Evolutionary conservation across 441 rosid genomes (phyloP), one percentile per base, ranked within the genome.

Genomic region (Jatropha multifida): DNA sequence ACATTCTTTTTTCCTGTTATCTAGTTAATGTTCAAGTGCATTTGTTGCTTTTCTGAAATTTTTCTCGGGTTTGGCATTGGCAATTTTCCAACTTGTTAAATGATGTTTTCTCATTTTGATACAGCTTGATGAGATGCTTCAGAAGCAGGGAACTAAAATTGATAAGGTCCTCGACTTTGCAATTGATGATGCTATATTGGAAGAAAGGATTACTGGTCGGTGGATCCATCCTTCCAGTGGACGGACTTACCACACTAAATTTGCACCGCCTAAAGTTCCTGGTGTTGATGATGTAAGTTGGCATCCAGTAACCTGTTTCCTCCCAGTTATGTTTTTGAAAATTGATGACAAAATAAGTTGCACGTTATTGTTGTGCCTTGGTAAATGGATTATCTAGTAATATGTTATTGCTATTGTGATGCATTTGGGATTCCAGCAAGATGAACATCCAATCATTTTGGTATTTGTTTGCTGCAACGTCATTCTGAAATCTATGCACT

Each of bases 121-220:
- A 81, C 81, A 92, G 95, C 93, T 92, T 55, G 97, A 92, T 77
- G 90, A 90, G 79, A 86, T 92, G 97, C 95, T 92, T 40, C 83
- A 80, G 68, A 89, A 84, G 68, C 85, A 85, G 68, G 97, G 97
- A 66, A 71, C 74, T 74, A 85, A 89, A 81, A 71, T 92, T 13
- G 92, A 90, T 60, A 89, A 88, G 77, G 93, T 92, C 66, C 90
- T 90, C 7, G 83, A 90, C 69, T 90, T 61, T 61, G 65, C 65
- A 27, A 61, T 61, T 61, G 65, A 61, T 61, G 65, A 61, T 38
- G 26, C 42, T 3, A 61, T 61, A 27, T 32, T 61, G 11, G 65
- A 61, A 38, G 65, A 61, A 61, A 61, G 65, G 65, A 61, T 61
- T 61, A 61, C 65, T 5, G 41, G 65, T 38, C 65, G 65, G 27